Evolutionary conservation across 2,329 filamentous ascomycete species (phyloP), one percentile per base, ranked within the genome.

Genomic region (Chlorencoelia australis): DNA sequence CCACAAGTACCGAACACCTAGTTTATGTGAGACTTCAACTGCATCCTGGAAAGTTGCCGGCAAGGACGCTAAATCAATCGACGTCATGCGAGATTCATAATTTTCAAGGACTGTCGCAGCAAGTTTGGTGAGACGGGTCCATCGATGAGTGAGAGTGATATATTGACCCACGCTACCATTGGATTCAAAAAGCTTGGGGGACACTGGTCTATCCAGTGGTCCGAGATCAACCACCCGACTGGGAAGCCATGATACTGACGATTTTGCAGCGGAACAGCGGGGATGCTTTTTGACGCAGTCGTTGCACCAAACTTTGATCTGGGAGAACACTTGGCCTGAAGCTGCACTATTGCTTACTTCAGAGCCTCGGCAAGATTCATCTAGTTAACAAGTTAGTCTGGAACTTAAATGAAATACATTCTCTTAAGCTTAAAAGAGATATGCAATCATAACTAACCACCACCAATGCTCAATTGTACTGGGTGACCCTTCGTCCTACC

Each of bases 221-320:
- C 33, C 33, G 20, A 35, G 33, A 21, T 35, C 33, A 18, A 35
- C 18, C 7, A 35, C 33, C 6, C 33, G 24, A 15, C 33, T 35
- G 4, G 33, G 33, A 7, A 35, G 25, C 25, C 33, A 35, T n/a
- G 15, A 29, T 4, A 21, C 11, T 4, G 33, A 29, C n/a, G 33
- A 35, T 35, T 29, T 35, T 16, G 25, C 33, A 3, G 5, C 19
- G 4, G 24, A 29, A 27, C 33, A 35, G 18, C 25, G 33, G n/a
- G 15, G 14, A 20, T 35, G 25, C 9, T 35, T 30, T 5, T 21
- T 16, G 15, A 21, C 16, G 16, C 33, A 35, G 29, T 35, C 33
- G n/a, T 35, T 20, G 25, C 33, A 27, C 18, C 15, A 35, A 7
- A 13, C 9, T 14, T 35, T 19, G 4, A 35, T 35, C 11, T 35